Evolutionary conservation across 768 basidiomycete genomes (phyloP).

Genomic region (Lactifluus volemus): DNA sequence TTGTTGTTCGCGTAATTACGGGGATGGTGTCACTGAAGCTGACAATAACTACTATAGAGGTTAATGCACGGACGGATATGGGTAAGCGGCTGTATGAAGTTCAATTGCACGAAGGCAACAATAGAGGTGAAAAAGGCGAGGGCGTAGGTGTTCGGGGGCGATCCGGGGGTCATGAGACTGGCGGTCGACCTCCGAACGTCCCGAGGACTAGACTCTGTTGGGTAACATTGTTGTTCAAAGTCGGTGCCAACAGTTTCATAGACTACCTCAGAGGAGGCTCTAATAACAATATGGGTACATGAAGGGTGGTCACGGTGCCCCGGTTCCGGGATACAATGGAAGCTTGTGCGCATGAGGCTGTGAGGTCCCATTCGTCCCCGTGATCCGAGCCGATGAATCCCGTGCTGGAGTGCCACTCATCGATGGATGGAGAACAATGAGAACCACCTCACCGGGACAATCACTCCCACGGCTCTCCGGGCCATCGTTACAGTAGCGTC

Average conservation of each 20-base stretch:
- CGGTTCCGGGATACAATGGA: conserved; percentile 11
- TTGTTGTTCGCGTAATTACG: background rate
- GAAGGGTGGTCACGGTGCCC: background rate
- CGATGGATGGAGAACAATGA: conserved; percentile 10
- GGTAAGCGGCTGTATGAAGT: background rate
- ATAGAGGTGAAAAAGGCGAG: no score
- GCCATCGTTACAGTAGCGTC: background rate
- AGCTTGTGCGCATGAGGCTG: conserved; percentile 12
- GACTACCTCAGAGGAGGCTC: background rate
- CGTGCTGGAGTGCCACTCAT: background rate
- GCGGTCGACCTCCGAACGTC: background rate
- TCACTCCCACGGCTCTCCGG: background rate
- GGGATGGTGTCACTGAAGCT: background rate
- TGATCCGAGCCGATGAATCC: background rate
- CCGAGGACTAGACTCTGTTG: conserved; percentile 15
- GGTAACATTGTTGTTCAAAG: conserved; percentile 19
- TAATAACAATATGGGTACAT: conserved; percentile 6
- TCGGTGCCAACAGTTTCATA: conserved; percentile 4
- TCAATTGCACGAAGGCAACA: background rate
- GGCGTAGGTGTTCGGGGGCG: background rate
- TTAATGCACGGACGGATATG: background rate
- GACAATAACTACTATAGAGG: background rate
- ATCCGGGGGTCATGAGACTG: background rate
- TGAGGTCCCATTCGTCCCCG: background rate
- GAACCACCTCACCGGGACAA: background rate